Percentiles rank a stretch among this genome's conserved stretches.
Evolutionary conservation across 164 flowering plant species (phyloP).

Genomic region (Vitis rotundifolia): DNA sequence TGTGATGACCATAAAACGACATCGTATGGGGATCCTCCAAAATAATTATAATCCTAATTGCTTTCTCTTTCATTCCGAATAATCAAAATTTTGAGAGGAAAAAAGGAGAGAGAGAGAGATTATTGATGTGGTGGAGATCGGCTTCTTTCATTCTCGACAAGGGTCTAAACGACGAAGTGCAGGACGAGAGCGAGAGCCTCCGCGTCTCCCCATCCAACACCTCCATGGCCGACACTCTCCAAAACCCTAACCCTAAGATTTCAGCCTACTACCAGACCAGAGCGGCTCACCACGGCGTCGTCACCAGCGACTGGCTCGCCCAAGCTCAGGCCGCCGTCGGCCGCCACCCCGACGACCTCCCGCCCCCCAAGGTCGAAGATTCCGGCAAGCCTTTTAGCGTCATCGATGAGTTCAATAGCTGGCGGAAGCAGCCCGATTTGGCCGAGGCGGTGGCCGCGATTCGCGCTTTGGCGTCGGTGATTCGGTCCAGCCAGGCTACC

Average conservation of each 20-base stretch:
- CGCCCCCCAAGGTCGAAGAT: neutral
- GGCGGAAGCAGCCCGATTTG: conserved; percentile 96
- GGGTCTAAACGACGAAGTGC: conserved; percentile 23
- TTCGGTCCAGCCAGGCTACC: conserved; percentile 71
- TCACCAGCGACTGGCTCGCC: conserved; percentile 94
- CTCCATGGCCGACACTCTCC: conserved; percentile 41
- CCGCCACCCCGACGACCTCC: conserved; percentile 16
- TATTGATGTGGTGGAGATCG: conserved; percentile 79
- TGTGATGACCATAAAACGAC: too few relatives aligned
- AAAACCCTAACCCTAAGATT: conserved; percentile 52
- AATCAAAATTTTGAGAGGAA: neutral
- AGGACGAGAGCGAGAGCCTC: conserved; percentile 20
- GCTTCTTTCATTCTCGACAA: conserved; percentile 89
- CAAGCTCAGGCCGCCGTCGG: conserved; percentile 90
- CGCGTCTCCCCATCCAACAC: conserved; percentile 22
- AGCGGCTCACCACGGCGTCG: conserved; percentile 87
- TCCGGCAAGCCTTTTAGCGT: conserved; percentile 55
- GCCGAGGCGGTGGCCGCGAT: conserved; percentile 99
- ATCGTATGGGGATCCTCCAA: too few relatives aligned
- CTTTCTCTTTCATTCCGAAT: too few relatives aligned
- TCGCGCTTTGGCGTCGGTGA: conserved; percentile 84
- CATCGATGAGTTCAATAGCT: conserved; percentile 83
- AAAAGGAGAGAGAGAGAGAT: neutral
- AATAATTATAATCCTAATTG: too few relatives aligned
- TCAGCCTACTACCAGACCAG: conserved; percentile 94